A percentile compares a stretch with the other conserved stretches of the same genome.
Evolutionary conservation across 139 green algal genomes (phyloP).

Genomic region (Auxenochlorella pyrenoidosa): DNA sequence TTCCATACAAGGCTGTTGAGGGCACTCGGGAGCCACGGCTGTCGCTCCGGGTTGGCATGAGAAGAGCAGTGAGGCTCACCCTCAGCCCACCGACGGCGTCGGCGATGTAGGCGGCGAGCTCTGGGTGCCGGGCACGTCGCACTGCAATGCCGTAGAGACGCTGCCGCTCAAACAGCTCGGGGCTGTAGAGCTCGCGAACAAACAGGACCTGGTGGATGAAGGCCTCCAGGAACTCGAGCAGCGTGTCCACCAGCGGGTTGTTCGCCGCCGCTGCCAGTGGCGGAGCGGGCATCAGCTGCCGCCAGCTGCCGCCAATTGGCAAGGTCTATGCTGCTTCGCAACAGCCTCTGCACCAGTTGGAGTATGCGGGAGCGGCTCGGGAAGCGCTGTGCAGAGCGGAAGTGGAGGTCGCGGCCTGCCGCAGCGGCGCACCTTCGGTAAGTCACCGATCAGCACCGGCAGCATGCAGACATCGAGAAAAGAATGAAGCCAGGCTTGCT

Average conservation of each 20-base stretch:
- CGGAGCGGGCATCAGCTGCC: not conserved
- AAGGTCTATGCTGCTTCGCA: too few relatives aligned
- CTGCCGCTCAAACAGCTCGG: conserved; percentile 55
- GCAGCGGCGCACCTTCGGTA: not conserved
- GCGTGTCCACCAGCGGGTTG: conserved; percentile 2
- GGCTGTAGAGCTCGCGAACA: conserved; percentile 49
- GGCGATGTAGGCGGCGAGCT: conserved; percentile 55
- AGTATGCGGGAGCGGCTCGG: not conserved
- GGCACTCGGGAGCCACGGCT: too few relatives aligned
- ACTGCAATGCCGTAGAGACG: conserved; percentile 54
- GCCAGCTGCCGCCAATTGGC: too few relatives aligned
- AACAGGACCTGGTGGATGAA: conserved; percentile 59
- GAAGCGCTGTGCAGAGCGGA: not conserved
- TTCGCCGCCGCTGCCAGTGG: not conserved
- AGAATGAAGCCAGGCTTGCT: too few relatives aligned
- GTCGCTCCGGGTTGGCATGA: too few relatives aligned
- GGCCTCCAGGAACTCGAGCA: conserved; percentile 57
- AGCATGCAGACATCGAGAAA: too few relatives aligned
- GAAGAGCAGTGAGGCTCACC: not conserved
- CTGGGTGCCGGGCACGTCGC: conserved; percentile 49
- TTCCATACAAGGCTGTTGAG: not conserved
- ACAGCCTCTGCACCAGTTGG: not conserved
- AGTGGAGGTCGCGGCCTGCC: not conserved
- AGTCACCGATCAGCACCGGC: too few relatives aligned
- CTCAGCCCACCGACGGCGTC: conserved; percentile 35